Base-by-base conservation (phyloP, 1,284 basidiomycete species). In the Ganoderma boninense region DNA sequence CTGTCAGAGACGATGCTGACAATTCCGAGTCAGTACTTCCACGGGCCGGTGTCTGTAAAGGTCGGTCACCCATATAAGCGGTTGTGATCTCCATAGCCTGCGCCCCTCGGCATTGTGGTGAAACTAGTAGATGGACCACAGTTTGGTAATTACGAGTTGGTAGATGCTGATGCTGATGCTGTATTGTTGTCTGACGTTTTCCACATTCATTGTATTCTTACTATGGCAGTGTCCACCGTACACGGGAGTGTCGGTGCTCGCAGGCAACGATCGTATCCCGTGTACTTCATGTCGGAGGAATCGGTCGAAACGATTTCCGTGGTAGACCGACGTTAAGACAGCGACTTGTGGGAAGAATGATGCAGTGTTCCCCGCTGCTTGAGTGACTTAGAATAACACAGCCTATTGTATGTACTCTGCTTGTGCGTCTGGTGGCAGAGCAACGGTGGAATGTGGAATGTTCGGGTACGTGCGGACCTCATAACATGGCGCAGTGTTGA, bases 281-380 rank as follows among this genome's bases (percentile, higher is more conserved):
- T 38, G 57, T 38, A 40, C 32, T 11, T 20, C 35, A 40, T n/a
- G 7, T 13, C 23, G 57, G 20, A 23, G 35, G 20, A 40, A n/a
- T 29, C 57, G 35, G 57, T n/a, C 10, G 40, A 23, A 35, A 40
- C 11, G 35, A 60, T 10, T 40, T 23, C 57, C 57, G 35, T 23
- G n/a, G 35, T 13, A 60, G 20, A 10, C 35, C 35, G 35, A 60
- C 35, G 35, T 40, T 35, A 35, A 35, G 18, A n/a, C 18, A 60
- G 29, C 57, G 57, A 60, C 35, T 60, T 60, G 57, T 35, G 18
- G 32, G 32, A n/a, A 18, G 20, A 60, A 60, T 60, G 20, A 60
- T 60, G 57, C 57, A 40, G 57, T 60, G 35, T 60, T n/a, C 0
- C 40, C 35, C n/a, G 57, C 16, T 11, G 23, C 57, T 7, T 11